These are phyloP conservation scores for Zygoascus hellenicus DNA, from an alignment of 1,139 yeast genomes.

Conservation along the genomic window DNA sequence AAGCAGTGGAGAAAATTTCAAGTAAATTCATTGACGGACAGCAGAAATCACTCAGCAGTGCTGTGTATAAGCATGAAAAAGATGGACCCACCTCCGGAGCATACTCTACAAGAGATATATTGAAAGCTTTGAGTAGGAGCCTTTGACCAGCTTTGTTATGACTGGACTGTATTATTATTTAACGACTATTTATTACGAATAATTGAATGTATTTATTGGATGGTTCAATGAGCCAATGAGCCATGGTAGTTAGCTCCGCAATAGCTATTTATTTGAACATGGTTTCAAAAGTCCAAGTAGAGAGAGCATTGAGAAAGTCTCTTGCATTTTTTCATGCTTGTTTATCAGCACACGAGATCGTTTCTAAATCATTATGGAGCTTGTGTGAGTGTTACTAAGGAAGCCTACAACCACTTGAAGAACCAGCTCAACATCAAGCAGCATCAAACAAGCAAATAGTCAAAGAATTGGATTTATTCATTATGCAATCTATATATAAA, in stretches of 20 bases:
- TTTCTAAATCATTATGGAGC: no score
- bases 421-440: no score
- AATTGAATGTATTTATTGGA: no score
- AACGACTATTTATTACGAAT: neutral
- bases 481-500: neutral
- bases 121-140: slow-evolving; percentile 14
- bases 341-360: no score
- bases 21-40: slow-evolving; percentile 13
- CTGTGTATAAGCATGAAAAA: neutral
- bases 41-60: slow-evolving; percentile 12
- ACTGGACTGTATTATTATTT: neutral
- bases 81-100: neutral
- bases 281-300: neutral
- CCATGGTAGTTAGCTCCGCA: no score
- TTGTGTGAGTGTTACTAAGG: no score
- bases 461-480: no score
- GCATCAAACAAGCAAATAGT: no score
- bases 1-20: slow-evolving; percentile 16
- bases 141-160: neutral
- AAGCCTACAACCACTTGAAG: no score
- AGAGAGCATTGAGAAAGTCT: no score
- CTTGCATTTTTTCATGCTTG: no score
- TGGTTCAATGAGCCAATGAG: no score
- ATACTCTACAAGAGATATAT: slow-evolving; percentile 13
- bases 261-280: neutral